Base-by-base conservation (phyloP, 1,284 basidiomycete genomes). In the Tausonia pullulans region DNA sequence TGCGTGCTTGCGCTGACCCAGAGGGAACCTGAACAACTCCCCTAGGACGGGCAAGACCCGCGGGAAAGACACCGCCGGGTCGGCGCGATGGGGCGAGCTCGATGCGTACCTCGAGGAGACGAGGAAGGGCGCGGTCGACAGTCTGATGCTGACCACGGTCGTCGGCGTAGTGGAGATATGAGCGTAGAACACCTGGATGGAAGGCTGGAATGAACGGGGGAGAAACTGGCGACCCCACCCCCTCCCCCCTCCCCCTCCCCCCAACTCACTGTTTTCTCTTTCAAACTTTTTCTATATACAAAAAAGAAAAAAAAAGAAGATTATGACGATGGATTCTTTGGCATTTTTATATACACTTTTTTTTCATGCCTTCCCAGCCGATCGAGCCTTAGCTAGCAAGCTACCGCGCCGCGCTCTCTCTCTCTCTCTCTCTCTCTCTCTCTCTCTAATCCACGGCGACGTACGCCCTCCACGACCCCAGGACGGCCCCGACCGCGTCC, bases 61-160 rank as follows among this genome's bases (percentile, higher is more conserved):
- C 45, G 64, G 64, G 10, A 27, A n/a, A 8, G 51, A 62, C 51
- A 27, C 51, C 9, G 60, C 60, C 6, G 64, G 64, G 8, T 14
- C 55, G 5, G 50, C 6, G 8, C 48, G 64, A 4, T 56, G 55
- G 7, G 45, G 9, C 2, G n/a, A 16, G 9, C 9, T 65, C 3
- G 55, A 48, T 14, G 14, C 8, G 5, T 54, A 46, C 44, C 39
- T 61, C 50, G 41, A 53, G 51, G 56, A 56, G 1, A 49, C 7
- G 13, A 43, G 50, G 52, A 43, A 60, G 4, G 58, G 58, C 8
- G 13, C n/a, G 11, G 40, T 65, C 10, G 64, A 65, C 14, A 44
- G 46, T 39, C 39, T 55, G 53, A 2, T 59, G 16, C 52, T 55
- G 4, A 10, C 9, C 44, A 55, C 27, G 4, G 14, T 46, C 50